These are phyloP conservation scores for Quercus dentata DNA, from an alignment of 306 rosid genomes.

Conservation along the genomic window DNA sequence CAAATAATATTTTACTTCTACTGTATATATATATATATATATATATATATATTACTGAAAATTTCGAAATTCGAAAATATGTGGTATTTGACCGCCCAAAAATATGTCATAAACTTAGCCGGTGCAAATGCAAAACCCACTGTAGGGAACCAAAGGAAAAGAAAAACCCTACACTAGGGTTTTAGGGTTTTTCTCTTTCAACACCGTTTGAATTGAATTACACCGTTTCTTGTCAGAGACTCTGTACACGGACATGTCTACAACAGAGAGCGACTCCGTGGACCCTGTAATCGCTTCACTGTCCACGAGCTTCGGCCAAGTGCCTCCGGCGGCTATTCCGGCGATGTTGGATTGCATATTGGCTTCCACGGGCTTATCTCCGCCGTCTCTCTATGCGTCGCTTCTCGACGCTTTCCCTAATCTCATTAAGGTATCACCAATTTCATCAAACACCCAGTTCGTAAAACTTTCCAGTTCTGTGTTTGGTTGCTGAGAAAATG, in stretches of 20 bases:
- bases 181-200: not conserved
- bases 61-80: too few species aligned
- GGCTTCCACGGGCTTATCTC: constrained; percentile 59
- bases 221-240: not conserved
- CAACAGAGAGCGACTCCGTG: constrained; percentile 32
- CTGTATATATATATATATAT: too few species aligned
- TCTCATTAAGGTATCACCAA: constrained; percentile 43
- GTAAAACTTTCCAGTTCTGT: not conserved
- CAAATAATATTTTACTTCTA: too few species aligned
- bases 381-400: constrained; percentile 49
- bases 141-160: not conserved
- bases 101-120: too few species aligned
- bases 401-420: constrained; percentile 52
- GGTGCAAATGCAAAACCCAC: too few species aligned
- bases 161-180: not conserved
- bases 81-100: too few species aligned
- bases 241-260: constrained; percentile 21
- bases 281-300: constrained; percentile 49
- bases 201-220: not conserved
- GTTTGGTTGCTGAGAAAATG: not conserved
- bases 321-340: constrained; percentile 70
- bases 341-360: constrained; percentile 70
- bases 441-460: constrained; percentile 6
- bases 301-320: constrained; percentile 51
- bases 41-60: too few species aligned